Evolutionary conservation across 179 eudicot genomes (phyloP).

Genomic region (Heliamphora pulchella): DNA sequence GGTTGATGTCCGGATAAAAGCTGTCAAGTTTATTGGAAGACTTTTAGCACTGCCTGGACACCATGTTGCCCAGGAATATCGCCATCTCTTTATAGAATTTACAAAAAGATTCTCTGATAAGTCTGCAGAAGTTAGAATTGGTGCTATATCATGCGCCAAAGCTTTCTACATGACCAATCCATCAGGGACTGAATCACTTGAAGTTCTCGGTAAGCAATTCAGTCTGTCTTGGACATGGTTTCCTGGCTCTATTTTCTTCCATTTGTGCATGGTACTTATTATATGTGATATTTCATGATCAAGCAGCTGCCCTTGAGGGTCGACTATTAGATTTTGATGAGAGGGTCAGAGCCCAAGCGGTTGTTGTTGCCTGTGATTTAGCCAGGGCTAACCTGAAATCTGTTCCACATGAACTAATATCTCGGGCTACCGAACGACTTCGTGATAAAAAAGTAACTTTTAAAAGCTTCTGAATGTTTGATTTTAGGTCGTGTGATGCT

Average conservation of each 20-base stretch:
- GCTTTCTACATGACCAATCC: conserved; percentile 50
- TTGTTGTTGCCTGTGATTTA: conserved; percentile 68
- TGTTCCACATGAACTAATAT: conserved; percentile 43
- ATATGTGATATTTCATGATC: conserved; percentile 8
- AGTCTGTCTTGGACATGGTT: background rate
- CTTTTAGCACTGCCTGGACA: conserved; percentile 52
- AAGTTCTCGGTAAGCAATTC: conserved; percentile 56
- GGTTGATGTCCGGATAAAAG: conserved; percentile 89
- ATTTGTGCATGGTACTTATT: conserved; percentile 5
- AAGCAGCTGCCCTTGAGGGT: conserved; percentile 66
- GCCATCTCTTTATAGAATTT: conserved; percentile 56
- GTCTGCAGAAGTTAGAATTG: conserved; percentile 81
- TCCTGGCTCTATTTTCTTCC: background rate
- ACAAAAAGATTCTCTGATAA: conserved; percentile 81
- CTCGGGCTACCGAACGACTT: conserved; percentile 62
- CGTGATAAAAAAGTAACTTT: conserved; percentile 81
- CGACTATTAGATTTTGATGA: conserved; percentile 87
- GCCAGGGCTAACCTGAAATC: conserved; percentile 43
- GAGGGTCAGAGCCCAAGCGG: conserved; percentile 74
- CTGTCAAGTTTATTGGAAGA: conserved; percentile 60
- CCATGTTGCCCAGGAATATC: conserved; percentile 43
- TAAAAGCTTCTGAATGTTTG: background rate
- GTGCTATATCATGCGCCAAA: conserved; percentile 60
- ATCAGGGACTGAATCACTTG: conserved; percentile 39
- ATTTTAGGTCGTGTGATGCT: background rate